Evolutionary conservation across 2,329 filamentous ascomycete species (phyloP), one percentile per base, ranked within the genome.

Genomic region (Penicillium digitatum): DNA sequence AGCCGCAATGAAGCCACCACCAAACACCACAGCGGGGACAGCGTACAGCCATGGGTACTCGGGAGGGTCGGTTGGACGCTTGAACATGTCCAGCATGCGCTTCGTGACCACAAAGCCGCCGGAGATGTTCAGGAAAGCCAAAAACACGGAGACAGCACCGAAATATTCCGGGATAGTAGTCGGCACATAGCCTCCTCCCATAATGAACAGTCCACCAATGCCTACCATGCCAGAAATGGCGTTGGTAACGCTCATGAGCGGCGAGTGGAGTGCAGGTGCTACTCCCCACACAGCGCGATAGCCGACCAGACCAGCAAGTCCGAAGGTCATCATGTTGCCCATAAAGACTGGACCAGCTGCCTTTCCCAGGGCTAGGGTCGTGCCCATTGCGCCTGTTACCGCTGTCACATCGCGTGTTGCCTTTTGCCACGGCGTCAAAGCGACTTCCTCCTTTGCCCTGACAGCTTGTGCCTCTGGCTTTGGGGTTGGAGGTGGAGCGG

Each of bases 201-300:
- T 87, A 52, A 95, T 86, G 75, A 95, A 96, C 61, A 95, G 81
- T 12, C 91, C 90, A 54, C 90, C 91, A 57, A 96, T 81, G 55
- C 90, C 91, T 29, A 95, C 91, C 87, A 96, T 90, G 51, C 87
- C 90, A 31, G 89, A 94, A 64, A 95, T 95, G 27, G 91, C 91
- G 70, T 96, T 95, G 8, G 91, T 95, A 34, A 95, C 90, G 63
- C 88, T 92, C 91, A 96, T 95, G 5, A 96, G 77, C 1, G 90
- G 91, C 2, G 89, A 93, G 71, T 95, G 91, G 5, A 96, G 79
- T 34, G 90, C 89, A 8, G 90, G 90, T 0, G 80, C 78, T 12
- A 95, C 90, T 50, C 90, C 90, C 90, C 90, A 95, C 24, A 95
- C 89, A 6, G 89, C 89, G 46, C 90, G 84, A 68, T 96, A 95